Conservation (phyloP, 768 basidiomycete species). For the Lentinula aciculospora region DNA sequence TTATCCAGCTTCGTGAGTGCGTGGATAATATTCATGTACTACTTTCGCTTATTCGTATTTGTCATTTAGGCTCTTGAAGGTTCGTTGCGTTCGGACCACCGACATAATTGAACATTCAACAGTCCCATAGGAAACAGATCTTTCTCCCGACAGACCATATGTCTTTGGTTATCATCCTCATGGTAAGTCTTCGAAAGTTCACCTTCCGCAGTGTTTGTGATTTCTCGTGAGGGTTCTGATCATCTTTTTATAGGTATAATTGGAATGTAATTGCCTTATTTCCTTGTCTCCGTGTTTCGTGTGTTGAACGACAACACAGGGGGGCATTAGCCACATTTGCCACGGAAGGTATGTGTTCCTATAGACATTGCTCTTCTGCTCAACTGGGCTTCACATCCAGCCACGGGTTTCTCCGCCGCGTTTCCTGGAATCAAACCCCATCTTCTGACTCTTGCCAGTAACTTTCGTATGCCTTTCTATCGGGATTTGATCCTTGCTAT, state of each 20-base stretch:
- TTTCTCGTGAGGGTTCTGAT: constrained; percentile 9
- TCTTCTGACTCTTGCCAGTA: constrained; percentile 83
- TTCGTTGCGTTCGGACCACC: constrained; percentile 12
- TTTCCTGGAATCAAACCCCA: constrained; percentile 94
- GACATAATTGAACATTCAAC: background rate
- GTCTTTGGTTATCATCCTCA: constrained; percentile 99
- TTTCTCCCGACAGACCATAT: constrained; percentile 89
- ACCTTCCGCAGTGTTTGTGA: background rate
- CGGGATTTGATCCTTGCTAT: constrained; percentile 84
- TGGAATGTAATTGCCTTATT: constrained; percentile 68
- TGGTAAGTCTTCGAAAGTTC: constrained; percentile 41
- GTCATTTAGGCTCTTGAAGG: constrained; percentile 36
- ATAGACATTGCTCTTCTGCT: background rate
- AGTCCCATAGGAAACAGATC: constrained; percentile 67
- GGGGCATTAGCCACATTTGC: constrained; percentile 95
- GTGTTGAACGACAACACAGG: constrained; percentile 35
- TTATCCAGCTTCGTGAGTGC: constrained; percentile 81
- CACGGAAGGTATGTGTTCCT: constrained; percentile 62
- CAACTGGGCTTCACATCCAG: constrained; percentile 29
- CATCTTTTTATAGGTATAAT: constrained; percentile 68
- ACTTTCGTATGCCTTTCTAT: constrained; percentile 91
- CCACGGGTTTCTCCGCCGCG: constrained; percentile 81
- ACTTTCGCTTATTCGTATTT: background rate
- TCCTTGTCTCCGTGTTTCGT: background rate
- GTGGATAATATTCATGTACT: background rate